Evolutionary conservation across 495 filamentous ascomycete species (phyloP).

Genomic region (Annulohypoxylon bovei): DNA sequence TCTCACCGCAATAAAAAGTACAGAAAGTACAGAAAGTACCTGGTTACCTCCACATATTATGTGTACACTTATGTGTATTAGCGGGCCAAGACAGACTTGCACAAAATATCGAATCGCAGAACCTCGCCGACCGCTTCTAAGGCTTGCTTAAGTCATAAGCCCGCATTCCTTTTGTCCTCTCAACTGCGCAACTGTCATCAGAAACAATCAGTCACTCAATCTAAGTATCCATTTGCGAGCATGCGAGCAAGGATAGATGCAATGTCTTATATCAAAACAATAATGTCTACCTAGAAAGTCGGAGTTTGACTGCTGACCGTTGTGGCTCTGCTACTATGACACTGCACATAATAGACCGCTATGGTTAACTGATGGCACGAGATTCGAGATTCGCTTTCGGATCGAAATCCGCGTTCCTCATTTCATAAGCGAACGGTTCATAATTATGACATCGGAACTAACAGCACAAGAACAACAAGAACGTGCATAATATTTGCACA

Average conservation of each 20-base stretch:
- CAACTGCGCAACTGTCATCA: conserved; percentile 40
- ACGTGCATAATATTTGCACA: conserved; percentile 9
- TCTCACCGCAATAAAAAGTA: conserved; percentile 43
- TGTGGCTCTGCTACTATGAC: conserved; percentile 33
- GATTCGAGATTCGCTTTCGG: conserved; percentile 11
- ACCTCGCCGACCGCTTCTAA: conserved; percentile 33
- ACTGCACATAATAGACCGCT: conserved; percentile 23
- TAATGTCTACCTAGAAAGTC: conserved; percentile 36
- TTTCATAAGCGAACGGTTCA: conserved; percentile 7
- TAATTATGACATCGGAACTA: conserved; percentile 27
- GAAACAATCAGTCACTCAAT: conserved; percentile 20
- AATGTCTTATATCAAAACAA: conserved; percentile 13
- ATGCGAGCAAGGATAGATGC: conserved; percentile 33
- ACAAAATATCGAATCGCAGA: conserved; percentile 34
- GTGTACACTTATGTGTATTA: conserved; percentile 22
- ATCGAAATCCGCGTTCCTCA: not conserved
- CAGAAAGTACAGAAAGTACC: conserved; percentile 5
- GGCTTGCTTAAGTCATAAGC: conserved; percentile 34
- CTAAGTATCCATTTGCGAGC: conserved; percentile 4
- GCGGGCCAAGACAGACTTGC: conserved; percentile 31
- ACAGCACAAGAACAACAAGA: conserved; percentile 11
- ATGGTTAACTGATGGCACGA: not conserved
- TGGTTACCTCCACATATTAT: conserved; percentile 11
- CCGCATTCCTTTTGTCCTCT: conserved; percentile 3
- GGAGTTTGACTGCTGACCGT: conserved; percentile 43